A percentile compares a stretch with the other conserved stretches of the same genome.
These are phyloP conservation scores for Aspergillus intermedius DNA, from an alignment of 2,329 filamentous ascomycete species.

Conservation along the genomic window DNA sequence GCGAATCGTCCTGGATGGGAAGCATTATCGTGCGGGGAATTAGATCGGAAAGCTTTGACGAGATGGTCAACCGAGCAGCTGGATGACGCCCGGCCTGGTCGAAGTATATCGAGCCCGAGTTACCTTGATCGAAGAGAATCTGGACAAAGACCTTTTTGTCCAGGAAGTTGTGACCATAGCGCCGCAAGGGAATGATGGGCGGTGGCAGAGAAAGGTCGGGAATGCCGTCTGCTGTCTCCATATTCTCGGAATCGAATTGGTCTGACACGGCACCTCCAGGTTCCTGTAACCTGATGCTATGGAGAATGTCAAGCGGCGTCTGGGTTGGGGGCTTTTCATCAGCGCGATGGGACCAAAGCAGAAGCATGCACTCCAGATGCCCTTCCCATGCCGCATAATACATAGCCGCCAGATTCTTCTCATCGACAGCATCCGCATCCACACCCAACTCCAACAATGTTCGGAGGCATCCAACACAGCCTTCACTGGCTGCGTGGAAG, in stretches of 20 bases:
- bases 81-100: constrained; percentile 97
- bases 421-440: constrained; percentile 73
- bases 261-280: constrained; percentile 18
- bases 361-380: constrained; percentile 85
- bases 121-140: constrained; percentile 72
- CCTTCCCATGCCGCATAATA: constrained; percentile 99
- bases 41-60: constrained; percentile 89
- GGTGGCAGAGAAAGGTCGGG: constrained; percentile 87
- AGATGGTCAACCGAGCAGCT: constrained; percentile 88
- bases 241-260: constrained; percentile 50
- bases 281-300: constrained; percentile 27
- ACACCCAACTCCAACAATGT: constrained; percentile 73
- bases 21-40: constrained; percentile 95
- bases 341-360: constrained; percentile 52
- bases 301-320: constrained; percentile 29
- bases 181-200: constrained; percentile 86
- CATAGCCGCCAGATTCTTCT: constrained; percentile 89
- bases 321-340: constrained; percentile 16
- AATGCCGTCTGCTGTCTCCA: constrained; percentile 74
- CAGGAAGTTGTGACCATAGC: constrained; percentile 97
- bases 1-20: constrained; percentile 92
- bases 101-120: constrained; percentile 70
- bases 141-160: constrained; percentile 96
- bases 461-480: constrained; percentile 80
- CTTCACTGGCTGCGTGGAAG: constrained; percentile 93